Evolutionary conservation across 768 basidiomycete species (phyloP).

Genomic region (Pulveroboletus sp.): DNA sequence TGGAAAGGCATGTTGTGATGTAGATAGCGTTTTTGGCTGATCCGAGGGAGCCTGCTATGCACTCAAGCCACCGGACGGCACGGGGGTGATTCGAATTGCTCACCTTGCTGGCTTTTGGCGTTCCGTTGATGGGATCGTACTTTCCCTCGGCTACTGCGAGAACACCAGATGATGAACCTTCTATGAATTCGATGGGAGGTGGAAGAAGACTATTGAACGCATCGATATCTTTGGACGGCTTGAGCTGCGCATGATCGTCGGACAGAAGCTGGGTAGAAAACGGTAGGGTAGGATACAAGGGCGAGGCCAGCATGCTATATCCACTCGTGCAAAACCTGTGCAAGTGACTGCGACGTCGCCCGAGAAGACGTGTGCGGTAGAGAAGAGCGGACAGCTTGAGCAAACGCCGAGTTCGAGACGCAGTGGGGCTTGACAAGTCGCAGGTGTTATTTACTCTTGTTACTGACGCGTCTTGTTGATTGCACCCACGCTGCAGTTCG

Average conservation of each 20-base stretch:
- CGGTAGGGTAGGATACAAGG: constrained; percentile 49
- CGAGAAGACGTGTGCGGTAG: constrained; percentile 4
- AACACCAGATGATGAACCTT: constrained; percentile 76
- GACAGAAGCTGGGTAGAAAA: constrained; percentile 47
- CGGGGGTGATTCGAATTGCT: constrained; percentile 16
- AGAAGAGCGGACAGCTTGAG: constrained; percentile 17
- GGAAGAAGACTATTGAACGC: constrained; percentile 75
- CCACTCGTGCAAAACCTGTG: constrained; percentile 5
- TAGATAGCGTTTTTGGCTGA: constrained; percentile 21
- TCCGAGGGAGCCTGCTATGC: constrained; percentile 13
- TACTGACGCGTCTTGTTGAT: constrained; percentile 18
- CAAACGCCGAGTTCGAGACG: constrained; percentile 2
- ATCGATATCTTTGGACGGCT: constrained; percentile 67
- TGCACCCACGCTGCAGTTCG: not conserved
- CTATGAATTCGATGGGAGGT: constrained; percentile 77
- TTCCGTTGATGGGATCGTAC: constrained; percentile 76
- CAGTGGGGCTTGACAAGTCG: constrained; percentile 7
- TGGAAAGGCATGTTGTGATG: constrained; percentile 24
- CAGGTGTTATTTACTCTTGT: constrained; percentile 25
- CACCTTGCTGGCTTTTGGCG: constrained; percentile 52
- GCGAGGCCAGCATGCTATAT: constrained; percentile 61
- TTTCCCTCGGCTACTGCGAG: constrained; percentile 68
- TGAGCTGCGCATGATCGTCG: constrained; percentile 52
- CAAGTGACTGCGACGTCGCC: constrained; percentile 3
- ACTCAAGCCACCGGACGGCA: constrained; percentile 1